phyloP scores from a whole-genome alignment of 345 rosid species.

The Gossypium turneri region DNA sequence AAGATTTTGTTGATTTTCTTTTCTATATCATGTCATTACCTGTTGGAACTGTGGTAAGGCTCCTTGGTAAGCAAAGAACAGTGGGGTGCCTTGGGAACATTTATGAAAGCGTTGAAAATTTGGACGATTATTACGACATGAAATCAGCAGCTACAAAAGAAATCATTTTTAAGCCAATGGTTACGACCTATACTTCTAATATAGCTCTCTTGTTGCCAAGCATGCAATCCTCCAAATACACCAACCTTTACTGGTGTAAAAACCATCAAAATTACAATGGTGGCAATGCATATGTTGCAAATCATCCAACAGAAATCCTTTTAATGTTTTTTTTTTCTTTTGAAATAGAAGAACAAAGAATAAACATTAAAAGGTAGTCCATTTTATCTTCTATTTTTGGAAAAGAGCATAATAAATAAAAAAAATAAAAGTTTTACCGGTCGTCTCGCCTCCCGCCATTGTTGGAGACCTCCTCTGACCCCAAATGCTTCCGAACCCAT shows the following conservation, averaged over 20 bases:
- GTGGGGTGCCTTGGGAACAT: constrained; percentile 13
- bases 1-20: constrained; percentile 33
- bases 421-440: too few relatives aligned
- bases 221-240: neutral
- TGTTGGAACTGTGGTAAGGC: constrained; percentile 15
- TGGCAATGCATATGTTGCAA: neutral
- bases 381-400: too few relatives aligned
- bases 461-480: too few relatives aligned
- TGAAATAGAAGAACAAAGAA: too few relatives aligned
- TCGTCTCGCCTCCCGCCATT: too few relatives aligned
- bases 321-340: too few relatives aligned
- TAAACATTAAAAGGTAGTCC: too few relatives aligned
- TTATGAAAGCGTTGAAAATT: neutral
- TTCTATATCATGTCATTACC: constrained; percentile 22
- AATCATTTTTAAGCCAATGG: neutral
- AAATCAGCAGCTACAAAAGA: neutral
- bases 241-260: neutral
- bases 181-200: neutral
- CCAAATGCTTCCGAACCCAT: too few relatives aligned
- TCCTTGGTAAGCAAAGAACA: neutral
- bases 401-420: too few relatives aligned
- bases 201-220: constrained; percentile 5
- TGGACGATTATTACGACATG: neutral
- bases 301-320: neutral
- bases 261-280: neutral